These are phyloP conservation scores for Aspergillus hortae DNA, from an alignment of 2,329 filamentous ascomycete species.

Conservation along the genomic window DNA sequence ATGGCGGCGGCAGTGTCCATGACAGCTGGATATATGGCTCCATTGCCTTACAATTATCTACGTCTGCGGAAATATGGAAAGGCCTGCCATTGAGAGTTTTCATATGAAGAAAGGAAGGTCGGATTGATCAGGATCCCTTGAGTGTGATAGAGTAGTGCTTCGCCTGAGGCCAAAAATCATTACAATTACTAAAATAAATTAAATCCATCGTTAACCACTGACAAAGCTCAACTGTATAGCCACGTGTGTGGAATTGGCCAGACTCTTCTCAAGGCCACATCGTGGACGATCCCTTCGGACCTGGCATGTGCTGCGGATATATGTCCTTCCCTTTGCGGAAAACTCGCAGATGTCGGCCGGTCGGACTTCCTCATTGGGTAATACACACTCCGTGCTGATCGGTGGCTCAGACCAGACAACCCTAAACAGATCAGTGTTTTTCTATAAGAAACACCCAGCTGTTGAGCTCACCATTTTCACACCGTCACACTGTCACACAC, in stretches of 20 bases:
- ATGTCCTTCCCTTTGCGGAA: background rate
- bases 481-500: background rate
- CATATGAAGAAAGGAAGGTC: background rate
- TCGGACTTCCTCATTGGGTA: background rate
- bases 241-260: too few relatives aligned
- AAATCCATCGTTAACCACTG: too few relatives aligned
- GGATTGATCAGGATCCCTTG: too few relatives aligned
- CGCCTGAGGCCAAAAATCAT: background rate
- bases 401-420: background rate
- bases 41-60: slow-evolving; percentile 54
- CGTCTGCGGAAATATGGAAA: slow-evolving; percentile 49
- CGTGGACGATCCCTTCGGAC: too few relatives aligned
- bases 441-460: background rate
- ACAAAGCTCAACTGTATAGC: too few relatives aligned
- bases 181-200: too few relatives aligned
- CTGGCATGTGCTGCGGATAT: background rate
- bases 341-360: background rate
- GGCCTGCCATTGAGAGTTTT: slow-evolving; percentile 18
- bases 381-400: background rate
- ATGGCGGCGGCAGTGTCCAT: slow-evolving; percentile 40
- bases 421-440: background rate
- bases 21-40: slow-evolving; percentile 38
- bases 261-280: too few relatives aligned
- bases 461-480: background rate
- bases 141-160: background rate